Percentiles rank a stretch among this genome's conserved stretches.
Evolutionary conservation across 148 eudicot genomes (phyloP).

Genomic region (Amaranthus cruentus): DNA sequence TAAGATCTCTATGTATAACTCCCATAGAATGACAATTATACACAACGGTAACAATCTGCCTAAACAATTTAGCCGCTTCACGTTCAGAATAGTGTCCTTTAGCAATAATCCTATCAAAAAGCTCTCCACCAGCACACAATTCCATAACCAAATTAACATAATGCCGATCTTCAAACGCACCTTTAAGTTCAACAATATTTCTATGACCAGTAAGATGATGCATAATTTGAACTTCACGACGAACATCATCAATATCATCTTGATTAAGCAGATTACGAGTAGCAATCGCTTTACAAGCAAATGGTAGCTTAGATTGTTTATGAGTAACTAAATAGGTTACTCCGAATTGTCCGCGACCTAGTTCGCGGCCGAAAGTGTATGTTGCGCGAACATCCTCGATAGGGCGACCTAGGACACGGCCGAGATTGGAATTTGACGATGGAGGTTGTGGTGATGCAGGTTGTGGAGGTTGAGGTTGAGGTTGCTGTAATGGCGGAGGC

Average conservation of each 20-base stretch:
- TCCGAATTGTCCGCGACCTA: conserved; percentile 34
- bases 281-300: conserved; percentile 29
- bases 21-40: not conserved
- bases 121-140: conserved; percentile 1
- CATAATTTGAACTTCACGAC: conserved; percentile 33
- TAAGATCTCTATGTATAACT: no score
- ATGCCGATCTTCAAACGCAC: conserved; percentile 25
- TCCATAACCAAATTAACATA: conserved; percentile 28
- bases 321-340: conserved; percentile 26
- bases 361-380: conserved; percentile 21
- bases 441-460: conserved; percentile 7
- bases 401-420: not conserved
- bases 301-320: conserved; percentile 15
- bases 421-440: not conserved
- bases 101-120: not conserved
- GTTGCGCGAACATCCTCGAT: not conserved
- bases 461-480: not conserved
- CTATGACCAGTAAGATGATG: conserved; percentile 29
- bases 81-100: conserved; percentile 32
- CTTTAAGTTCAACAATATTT: conserved; percentile 8
- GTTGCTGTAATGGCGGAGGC: not conserved
- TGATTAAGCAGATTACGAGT: conserved; percentile 22
- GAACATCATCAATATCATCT: conserved; percentile 31
- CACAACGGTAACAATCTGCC: no score
- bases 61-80: no score